Conservation (phyloP, 2,329 filamentous ascomycete species). For the Alternaria brassicae region DNA sequence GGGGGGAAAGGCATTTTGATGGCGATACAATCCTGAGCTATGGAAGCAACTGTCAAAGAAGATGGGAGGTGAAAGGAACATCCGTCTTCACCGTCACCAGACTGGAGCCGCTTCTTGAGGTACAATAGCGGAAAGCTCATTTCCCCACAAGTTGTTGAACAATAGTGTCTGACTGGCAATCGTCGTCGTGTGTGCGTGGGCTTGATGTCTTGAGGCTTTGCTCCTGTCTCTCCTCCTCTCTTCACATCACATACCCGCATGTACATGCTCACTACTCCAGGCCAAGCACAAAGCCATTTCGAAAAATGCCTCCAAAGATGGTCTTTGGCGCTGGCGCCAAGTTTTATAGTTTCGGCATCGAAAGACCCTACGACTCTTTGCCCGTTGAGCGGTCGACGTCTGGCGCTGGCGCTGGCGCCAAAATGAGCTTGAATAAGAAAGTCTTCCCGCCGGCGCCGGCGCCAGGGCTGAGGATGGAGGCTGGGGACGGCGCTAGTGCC, state of each 20-base stretch:
- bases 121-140: not conserved
- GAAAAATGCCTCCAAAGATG: constrained; percentile 1
- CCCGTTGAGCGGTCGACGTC: not conserved
- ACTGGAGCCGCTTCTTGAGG: not conserved
- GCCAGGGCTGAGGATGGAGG: too few relatives aligned
- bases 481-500: constrained; percentile 7
- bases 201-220: not conserved
- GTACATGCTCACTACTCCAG: not conserved
- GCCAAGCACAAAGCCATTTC: not conserved
- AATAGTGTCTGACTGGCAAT: not conserved
- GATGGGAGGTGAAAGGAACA: not conserved
- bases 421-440: constrained; percentile 3
- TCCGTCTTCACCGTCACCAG: not conserved
- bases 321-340: not conserved
- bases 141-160: not conserved
- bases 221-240: not conserved
- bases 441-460: constrained; percentile 5
- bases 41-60: constrained; percentile 19
- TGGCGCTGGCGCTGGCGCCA: constrained; percentile 16
- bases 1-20: constrained; percentile 16
- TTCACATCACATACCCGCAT: not conserved
- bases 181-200: not conserved
- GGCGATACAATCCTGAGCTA: not conserved
- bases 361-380: not conserved
- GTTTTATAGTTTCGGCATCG: not conserved